Conservation (phyloP, 768 basidiomycete genomes). For the Termitomyces sp. region DNA sequence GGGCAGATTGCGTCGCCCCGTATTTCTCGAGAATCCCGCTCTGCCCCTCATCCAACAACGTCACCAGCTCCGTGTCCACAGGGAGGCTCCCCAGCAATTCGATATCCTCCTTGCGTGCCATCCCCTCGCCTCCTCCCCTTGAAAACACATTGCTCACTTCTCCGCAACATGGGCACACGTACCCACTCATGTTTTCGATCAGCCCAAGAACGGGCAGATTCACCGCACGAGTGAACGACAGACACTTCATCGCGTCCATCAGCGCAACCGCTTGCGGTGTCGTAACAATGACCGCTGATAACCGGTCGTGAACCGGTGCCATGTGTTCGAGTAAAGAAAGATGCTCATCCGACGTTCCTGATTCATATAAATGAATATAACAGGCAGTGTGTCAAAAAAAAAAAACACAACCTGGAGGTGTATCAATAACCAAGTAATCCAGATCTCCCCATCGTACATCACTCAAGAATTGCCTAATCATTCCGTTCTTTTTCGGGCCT, state of each 20-base stretch:
- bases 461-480: conserved; percentile 93
- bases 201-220: conserved; percentile 84
- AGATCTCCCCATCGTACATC: conserved; percentile 95
- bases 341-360: conserved; percentile 99
- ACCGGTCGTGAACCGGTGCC: conserved; percentile 69
- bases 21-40: conserved; percentile 53
- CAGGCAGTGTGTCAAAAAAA: conserved; percentile 6
- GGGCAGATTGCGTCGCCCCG: conserved; percentile 58
- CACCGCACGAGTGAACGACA: conserved; percentile 90
- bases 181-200: conserved; percentile 99
- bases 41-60: conserved; percentile 68
- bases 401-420: conserved; percentile 78
- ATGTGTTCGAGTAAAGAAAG: conserved; percentile 92
- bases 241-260: conserved; percentile 92
- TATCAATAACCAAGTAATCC: conserved; percentile 91
- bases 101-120: conserved; percentile 72
- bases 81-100: conserved; percentile 85
- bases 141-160: conserved; percentile 95
- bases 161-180: conserved; percentile 95
- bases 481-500: conserved; percentile 97
- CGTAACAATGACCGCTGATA: conserved; percentile 89
- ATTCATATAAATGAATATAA: conserved; percentile 15
- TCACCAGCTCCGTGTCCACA: conserved; percentile 88
- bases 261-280: conserved; percentile 97
- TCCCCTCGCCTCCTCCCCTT: conserved; percentile 84